These are phyloP conservation scores for Orbilia oligospora DNA, from an alignment of 2,329 filamentous ascomycete genomes.

Conservation along the genomic window DNA sequence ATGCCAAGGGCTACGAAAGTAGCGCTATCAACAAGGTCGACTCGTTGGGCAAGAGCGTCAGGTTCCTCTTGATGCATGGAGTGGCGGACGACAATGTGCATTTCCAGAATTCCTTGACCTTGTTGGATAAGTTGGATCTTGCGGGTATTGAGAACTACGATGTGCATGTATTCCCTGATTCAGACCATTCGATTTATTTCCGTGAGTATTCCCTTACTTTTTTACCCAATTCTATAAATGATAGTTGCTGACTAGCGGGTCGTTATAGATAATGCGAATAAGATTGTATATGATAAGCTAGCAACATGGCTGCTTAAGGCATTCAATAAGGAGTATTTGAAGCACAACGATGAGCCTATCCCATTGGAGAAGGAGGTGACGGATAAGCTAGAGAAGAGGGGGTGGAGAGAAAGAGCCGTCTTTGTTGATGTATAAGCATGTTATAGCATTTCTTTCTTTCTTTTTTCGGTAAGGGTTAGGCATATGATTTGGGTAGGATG, in stretches of 20 bases:
- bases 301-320: slow-evolving; percentile 95
- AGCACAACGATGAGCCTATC: slow-evolving; percentile 70
- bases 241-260: neutral
- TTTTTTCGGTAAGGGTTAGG: slow-evolving; percentile 1
- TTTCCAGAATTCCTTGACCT: slow-evolving; percentile 89
- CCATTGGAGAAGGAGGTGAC: slow-evolving; percentile 53
- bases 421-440: slow-evolving; percentile 25
- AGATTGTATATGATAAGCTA: slow-evolving; percentile 87
- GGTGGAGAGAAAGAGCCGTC: slow-evolving; percentile 36
- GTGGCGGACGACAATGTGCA: slow-evolving; percentile 98
- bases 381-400: slow-evolving; percentile 35
- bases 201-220: slow-evolving; percentile 66
- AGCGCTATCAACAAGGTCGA: slow-evolving; percentile 81
- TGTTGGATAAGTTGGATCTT: slow-evolving; percentile 89
- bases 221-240: neutral
- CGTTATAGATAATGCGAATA: slow-evolving; percentile 79
- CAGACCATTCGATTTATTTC: slow-evolving; percentile 94
- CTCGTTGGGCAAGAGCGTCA: slow-evolving; percentile 80
- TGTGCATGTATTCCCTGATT: slow-evolving; percentile 95
- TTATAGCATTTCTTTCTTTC: no score
- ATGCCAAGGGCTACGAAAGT: slow-evolving; percentile 81
- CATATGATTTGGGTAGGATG: slow-evolving; percentile 9
- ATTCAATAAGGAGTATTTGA: slow-evolving; percentile 91
- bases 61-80: slow-evolving; percentile 96
- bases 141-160: slow-evolving; percentile 91